phyloP scores from a whole-genome alignment of 1,139 yeast species.

The Kazachstania sp. region DNA sequence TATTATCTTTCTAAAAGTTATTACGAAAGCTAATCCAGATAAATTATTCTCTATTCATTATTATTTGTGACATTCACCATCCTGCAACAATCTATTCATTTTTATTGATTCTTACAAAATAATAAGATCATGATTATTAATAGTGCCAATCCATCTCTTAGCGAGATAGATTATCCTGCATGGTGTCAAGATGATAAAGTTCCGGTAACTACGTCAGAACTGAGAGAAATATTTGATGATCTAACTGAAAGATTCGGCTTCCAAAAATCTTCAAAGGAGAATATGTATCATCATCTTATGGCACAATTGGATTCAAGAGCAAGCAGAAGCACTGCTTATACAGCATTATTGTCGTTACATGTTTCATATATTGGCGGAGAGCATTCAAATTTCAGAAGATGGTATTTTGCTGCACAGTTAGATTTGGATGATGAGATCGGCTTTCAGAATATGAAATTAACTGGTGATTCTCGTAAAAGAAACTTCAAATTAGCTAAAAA shows the following conservation, averaged over 20 bases:
- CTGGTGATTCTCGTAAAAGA: conserved; percentile 31
- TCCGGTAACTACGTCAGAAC: conserved; percentile 39
- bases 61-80: no score
- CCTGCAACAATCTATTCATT: no score
- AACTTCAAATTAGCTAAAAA: conserved; percentile 32
- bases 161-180: conserved; percentile 28
- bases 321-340: conserved; percentile 47
- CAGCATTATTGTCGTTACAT: conserved; percentile 53
- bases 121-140: background rate
- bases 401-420: conserved; percentile 68
- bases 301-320: conserved; percentile 60
- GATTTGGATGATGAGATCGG: conserved; percentile 58
- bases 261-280: conserved; percentile 52
- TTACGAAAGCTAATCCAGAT: no score
- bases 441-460: conserved; percentile 36
- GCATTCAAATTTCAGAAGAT: conserved; percentile 57
- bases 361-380: conserved; percentile 69
- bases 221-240: conserved; percentile 48
- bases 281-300: conserved; percentile 58
- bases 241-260: conserved; percentile 56
- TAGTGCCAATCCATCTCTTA: conserved; percentile 13
- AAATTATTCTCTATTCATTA: no score
- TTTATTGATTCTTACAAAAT: no score
- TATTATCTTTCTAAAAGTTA: no score
- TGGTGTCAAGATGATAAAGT: conserved; percentile 31